Evolutionary conservation across 2,329 filamentous ascomycete species (phyloP).

Genomic region (Neofusicoccum laricinum): DNA sequence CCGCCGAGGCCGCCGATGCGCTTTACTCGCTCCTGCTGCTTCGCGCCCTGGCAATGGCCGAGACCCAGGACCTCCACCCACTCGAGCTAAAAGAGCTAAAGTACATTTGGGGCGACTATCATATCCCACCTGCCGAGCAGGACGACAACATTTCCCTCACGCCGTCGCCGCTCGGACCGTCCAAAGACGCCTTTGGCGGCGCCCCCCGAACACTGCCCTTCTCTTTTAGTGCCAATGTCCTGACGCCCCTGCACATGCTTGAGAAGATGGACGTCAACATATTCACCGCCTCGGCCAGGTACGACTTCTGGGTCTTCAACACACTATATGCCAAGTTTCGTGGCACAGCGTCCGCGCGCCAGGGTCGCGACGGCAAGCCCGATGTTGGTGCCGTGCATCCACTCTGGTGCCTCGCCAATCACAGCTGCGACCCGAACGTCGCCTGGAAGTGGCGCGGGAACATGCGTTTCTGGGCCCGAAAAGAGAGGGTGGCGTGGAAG

Average conservation of each 20-base stretch:
- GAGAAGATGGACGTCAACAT: constrained; percentile 84
- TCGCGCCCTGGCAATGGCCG: constrained; percentile 59
- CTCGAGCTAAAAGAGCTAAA: constrained; percentile 59
- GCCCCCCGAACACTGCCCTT: constrained; percentile 66
- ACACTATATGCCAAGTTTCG: constrained; percentile 91
- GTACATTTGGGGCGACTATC: constrained; percentile 65
- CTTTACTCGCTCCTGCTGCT: constrained; percentile 60
- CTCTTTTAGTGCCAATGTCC: constrained; percentile 72
- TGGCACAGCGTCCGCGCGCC: constrained; percentile 83
- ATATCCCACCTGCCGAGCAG: background rate
- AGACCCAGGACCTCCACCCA: constrained; percentile 57
- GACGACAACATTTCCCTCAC: background rate
- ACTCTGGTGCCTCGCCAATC: constrained; percentile 94
- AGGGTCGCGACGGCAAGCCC: constrained; percentile 68
- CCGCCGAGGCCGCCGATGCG: constrained; percentile 57
- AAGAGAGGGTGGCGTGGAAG: constrained; percentile 54
- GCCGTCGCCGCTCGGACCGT: constrained; percentile 7
- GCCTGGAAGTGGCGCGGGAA: constrained; percentile 87
- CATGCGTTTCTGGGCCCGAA: constrained; percentile 67
- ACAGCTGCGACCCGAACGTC: constrained; percentile 93
- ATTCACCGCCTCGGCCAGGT: constrained; percentile 47
- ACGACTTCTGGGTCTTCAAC: constrained; percentile 83
- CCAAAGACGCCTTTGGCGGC: constrained; percentile 23
- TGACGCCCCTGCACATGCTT: constrained; percentile 71
- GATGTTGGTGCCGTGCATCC: constrained; percentile 93